These are phyloP conservation scores for Cystobasidium pallidum DNA, from an alignment of 1,284 basidiomycete genomes.

Conservation along the genomic window DNA sequence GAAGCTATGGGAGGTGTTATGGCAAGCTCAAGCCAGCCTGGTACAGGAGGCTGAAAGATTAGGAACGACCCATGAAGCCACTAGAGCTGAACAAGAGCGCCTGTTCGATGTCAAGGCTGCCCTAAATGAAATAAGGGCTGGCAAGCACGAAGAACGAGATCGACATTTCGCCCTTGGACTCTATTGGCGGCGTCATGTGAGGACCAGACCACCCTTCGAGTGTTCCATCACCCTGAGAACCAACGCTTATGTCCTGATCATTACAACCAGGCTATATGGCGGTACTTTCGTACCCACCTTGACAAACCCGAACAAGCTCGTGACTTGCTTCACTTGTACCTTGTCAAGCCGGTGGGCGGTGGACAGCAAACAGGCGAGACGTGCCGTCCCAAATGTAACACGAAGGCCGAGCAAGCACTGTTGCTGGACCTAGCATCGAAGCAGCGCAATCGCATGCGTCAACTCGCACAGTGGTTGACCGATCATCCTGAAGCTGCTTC, in stretches of 20 bases:
- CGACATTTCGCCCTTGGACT: constrained; percentile 5
- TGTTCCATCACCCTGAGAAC: too few species aligned
- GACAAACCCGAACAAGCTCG: constrained; percentile 11
- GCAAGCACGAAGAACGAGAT: constrained; percentile 23
- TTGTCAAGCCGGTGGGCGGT: constrained; percentile 23
- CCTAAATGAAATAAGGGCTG: constrained; percentile 7
- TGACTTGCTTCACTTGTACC: constrained; percentile 28
- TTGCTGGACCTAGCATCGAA: constrained; percentile 1
- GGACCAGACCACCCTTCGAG: background rate
- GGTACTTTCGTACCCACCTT: constrained; percentile 12
- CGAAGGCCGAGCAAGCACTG: constrained; percentile 6
- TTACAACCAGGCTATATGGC: constrained; percentile 20
- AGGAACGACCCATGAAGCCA: background rate
- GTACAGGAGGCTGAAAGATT: constrained; percentile 15
- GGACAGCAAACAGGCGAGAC: constrained; percentile 7
- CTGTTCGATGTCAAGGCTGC: background rate
- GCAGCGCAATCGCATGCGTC: constrained; percentile 9
- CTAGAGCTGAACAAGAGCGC: background rate
- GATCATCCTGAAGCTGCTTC: constrained; percentile 22
- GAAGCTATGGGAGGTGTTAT: constrained; percentile 25
- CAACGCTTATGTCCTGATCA: background rate
- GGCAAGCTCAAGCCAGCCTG: constrained; percentile 15
- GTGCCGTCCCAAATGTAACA: constrained; percentile 19
- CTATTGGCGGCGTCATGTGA: constrained; percentile 28
- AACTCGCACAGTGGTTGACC: constrained; percentile 24